A percentile compares a stretch with the other conserved stretches of the same genome.
Conservation (phyloP, 805 yeast genomes). For the Kuraishia floccosa region DNA sequence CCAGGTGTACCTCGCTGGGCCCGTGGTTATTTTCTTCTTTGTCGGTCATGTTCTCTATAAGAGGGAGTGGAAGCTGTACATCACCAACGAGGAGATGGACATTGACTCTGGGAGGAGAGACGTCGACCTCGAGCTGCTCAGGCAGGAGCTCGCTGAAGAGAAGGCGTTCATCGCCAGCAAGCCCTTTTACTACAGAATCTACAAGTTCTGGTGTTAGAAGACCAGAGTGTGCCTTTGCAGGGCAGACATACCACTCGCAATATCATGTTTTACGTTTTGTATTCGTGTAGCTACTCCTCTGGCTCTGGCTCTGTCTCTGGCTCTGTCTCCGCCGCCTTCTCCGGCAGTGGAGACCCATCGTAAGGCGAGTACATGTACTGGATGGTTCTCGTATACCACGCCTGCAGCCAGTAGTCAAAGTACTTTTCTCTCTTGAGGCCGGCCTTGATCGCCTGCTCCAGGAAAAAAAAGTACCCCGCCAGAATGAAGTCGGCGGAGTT, state of each 20-base stretch:
- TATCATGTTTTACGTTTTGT: no score
- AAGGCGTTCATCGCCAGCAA: slow-evolving; percentile 32
- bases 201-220: slow-evolving; percentile 52
- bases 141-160: slow-evolving; percentile 49
- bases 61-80: slow-evolving; percentile 29
- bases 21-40: slow-evolving; percentile 45
- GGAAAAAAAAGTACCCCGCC: slow-evolving; percentile 1
- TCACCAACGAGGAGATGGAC: slow-evolving; percentile 39
- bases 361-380: not conserved
- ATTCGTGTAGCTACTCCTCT: no score
- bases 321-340: no score
- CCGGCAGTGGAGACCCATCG: no score
- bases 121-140: slow-evolving; percentile 41
- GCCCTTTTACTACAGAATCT: slow-evolving; percentile 35
- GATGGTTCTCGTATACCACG: slow-evolving; percentile 1
- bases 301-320: no score
- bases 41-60: slow-evolving; percentile 9
- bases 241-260: no score
- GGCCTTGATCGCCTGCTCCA: not conserved
- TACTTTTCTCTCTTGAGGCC: slow-evolving; percentile 1
- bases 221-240: no score
- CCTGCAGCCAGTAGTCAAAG: not conserved
- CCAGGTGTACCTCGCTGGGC: slow-evolving; percentile 51
- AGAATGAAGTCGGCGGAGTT: slow-evolving; percentile 1
- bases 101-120: slow-evolving; percentile 56